phyloP scores from a whole-genome alignment of 176 grass and related monocot genomes.

The Bromus sterilis region DNA sequence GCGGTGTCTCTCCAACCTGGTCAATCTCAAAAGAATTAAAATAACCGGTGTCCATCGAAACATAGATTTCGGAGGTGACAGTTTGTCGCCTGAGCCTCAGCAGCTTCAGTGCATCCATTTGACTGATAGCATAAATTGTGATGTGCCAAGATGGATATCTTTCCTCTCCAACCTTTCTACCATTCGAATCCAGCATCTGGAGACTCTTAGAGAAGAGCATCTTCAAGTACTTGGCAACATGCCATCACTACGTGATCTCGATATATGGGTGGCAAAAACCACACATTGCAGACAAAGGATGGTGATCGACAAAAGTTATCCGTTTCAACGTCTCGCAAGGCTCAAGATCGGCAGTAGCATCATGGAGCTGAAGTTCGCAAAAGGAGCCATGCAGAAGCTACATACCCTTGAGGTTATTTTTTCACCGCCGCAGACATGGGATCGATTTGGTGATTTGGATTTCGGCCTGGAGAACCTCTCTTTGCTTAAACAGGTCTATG shows the following conservation, averaged over 20 bases:
- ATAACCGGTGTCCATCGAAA: rapidly evolving
- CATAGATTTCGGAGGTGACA: background rate
- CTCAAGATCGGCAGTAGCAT: background rate
- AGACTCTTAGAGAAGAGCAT: background rate
- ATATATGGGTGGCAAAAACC: rapidly evolving
- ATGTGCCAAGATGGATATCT: constrained; percentile 11
- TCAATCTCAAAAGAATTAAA: background rate
- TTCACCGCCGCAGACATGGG: background rate
- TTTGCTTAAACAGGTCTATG: background rate
- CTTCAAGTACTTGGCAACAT: background rate
- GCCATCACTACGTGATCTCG: background rate
- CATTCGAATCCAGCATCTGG: background rate
- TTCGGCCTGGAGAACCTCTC: background rate
- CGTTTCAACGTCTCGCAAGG: background rate
- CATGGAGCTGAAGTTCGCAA: background rate
- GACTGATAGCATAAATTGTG: background rate
- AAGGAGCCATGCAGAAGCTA: background rate
- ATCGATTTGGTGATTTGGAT: background rate
- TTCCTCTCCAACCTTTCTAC: background rate
- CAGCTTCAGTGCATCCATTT: background rate
- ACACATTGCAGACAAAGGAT: background rate
- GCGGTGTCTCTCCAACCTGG: background rate
- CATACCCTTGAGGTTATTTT: background rate
- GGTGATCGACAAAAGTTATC: background rate
- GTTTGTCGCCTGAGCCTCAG: background rate